Evolutionary conservation across 2,329 filamentous ascomycete species (phyloP), one percentile per base, ranked within the genome.

Genomic region (Penicillium aurantiogriseum): DNA sequence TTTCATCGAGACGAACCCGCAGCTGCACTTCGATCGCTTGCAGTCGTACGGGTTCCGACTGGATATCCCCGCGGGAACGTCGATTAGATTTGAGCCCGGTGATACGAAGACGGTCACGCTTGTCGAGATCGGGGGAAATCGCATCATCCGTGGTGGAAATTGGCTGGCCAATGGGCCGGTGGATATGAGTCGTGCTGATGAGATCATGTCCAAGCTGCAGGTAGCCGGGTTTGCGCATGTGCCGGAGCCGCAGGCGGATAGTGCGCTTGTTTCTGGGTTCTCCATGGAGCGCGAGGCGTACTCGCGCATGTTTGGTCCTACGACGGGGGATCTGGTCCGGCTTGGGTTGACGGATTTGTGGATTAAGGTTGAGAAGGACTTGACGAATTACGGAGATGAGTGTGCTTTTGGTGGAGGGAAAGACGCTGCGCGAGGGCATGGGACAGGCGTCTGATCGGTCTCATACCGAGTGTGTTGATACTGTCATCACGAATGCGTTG

Each of bases 341-440:
- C 78, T 97, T 19, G 92, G 91, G 0, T 83, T 85, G 60, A 97
- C 92, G 3, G 88, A 96, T 72, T 81, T 97, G 10, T 97, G 92
- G 92, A 82, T 97, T 69, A 85, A 87, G 73, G 90, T 97, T 6
- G 93, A 97, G 77, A 88, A 87, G 61, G 93, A 97, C 70, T 79
- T 88, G 67, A 93, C 92, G 0, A 79, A 80, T 5, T 95, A 96
- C 71, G 93, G 93, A 9, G 93, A 97, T 62, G 93, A 97, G 77
- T 97, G 92, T 73, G 89, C 92, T 63, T 97, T 97, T 74, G 93
- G 93, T 17, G 93, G 93, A 44, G 93, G 93, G 93, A 46, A 97
- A 97, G 81, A 94, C 91, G 38, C 78, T 97, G 57, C 85, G 93
- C 60, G 93, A 97, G 74, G 93, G 93, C 33, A 97, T 97, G 92